Percentiles rank a stretch among this genome's conserved stretches.
These are phyloP conservation scores for Lithohypha guttulata DNA, from an alignment of 2,329 filamentous ascomycete species.

Conservation along the genomic window DNA sequence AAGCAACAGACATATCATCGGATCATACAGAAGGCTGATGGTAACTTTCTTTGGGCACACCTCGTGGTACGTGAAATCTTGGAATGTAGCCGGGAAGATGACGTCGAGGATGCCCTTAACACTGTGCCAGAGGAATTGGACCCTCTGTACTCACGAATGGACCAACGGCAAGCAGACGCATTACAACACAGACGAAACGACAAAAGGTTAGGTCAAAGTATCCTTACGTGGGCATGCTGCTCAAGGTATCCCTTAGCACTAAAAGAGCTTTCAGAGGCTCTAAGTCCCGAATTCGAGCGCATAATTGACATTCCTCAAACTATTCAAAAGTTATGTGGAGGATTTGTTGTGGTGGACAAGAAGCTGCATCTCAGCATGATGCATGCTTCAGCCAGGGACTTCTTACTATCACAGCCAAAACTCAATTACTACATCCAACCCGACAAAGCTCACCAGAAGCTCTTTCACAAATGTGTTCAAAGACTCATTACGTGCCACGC, in stretches of 20 bases:
- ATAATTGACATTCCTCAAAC: conserved; percentile 19
- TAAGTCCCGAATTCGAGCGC: conserved; percentile 19
- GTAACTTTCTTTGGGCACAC: conserved; percentile 19
- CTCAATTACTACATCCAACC: conserved; percentile 8
- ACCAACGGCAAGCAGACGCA: conserved; percentile 12
- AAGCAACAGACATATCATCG: conserved; percentile 7
- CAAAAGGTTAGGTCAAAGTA: conserved; percentile 14
- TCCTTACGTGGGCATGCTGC: conserved; percentile 23
- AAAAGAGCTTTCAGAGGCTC: conserved; percentile 21
- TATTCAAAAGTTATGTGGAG: conserved; percentile 23
- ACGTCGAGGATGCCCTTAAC: conserved; percentile 15
- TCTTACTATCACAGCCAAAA: conserved; percentile 11
- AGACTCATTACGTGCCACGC: conserved; percentile 3
- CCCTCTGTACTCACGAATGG: conserved; percentile 24
- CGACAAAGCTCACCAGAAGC: conserved; percentile 11
- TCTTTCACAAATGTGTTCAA: conserved; percentile 23
- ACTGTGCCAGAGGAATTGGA: conserved; percentile 24
- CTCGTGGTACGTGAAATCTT: conserved; percentile 17
- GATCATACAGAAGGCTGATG: conserved; percentile 13
- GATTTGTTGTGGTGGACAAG: conserved; percentile 23
- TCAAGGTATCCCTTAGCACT: conserved; percentile 20
- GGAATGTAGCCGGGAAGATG: conserved; percentile 15
- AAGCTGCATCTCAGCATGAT: conserved; percentile 18
- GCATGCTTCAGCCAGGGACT: conserved; percentile 24
- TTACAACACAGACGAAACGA: conserved; percentile 4